Evolutionary conservation across 768 basidiomycete species (phyloP), one percentile per base, ranked within the genome.

Genomic region (Suillus spraguei): DNA sequence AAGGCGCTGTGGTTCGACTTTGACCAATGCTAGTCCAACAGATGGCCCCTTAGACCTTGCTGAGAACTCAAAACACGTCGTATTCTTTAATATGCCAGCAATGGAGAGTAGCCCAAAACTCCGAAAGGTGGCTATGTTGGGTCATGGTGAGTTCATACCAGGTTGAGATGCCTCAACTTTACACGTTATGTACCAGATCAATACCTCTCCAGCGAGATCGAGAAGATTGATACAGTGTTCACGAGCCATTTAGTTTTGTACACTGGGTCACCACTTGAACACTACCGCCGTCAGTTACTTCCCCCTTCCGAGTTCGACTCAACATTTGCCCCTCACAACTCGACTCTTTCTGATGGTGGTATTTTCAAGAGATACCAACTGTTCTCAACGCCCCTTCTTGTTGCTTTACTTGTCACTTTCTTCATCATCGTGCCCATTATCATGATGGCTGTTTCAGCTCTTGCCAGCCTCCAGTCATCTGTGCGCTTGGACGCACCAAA

Each of bases 311-410:
- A 65, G 55, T 76, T 76, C n/a, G 75, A 72, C 60, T 71, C 75
- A 24, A 66, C 68, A 11, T 65, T 67, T 22, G 67, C 66, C 28
- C 66, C 66, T 68, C 66, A 66, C 59, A 81, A 81, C 62, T 69
- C 78, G 13, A 79, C 80, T 20, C 72, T 80, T 2, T 73, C 81
- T 7, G 71, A 77, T 9, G 85, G 83, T 28, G 89, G 90, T 11
- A 86, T 93, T 61, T 81, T 94, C 33, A 82, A 87, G 65, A 84
- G 80, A 39, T 93, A 92, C 74, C 91, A 92, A 71, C 82, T 92
- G 53, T 83, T 94, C 55, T 91, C 91, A 0, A 89, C 92, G 1
- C 89, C 82, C 0, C 80, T 94, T 55, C 91, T 94, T 74, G 82
- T 81, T 5, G 72, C 81, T 8, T 81, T 94, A 20, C 81, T 93